phyloP scores from a whole-genome alignment of 2,329 filamentous ascomycete species.

The Exophiala phaeomuriformis region DNA sequence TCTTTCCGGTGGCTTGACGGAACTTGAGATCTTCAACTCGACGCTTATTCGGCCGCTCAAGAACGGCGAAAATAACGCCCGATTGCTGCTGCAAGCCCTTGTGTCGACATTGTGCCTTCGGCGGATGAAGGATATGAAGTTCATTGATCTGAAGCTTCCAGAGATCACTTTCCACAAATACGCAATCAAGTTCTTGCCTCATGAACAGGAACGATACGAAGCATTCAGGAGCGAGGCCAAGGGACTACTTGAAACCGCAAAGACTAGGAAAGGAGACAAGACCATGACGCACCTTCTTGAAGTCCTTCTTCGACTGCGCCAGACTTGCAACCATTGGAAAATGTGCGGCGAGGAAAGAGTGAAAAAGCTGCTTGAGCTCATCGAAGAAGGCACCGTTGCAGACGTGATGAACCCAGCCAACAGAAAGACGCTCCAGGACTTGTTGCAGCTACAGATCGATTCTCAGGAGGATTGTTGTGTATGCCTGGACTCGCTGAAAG shows the following conservation, averaged over 20 bases:
- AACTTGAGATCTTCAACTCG: constrained; percentile 64
- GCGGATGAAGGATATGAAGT: constrained; percentile 79
- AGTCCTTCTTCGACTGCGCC: constrained; percentile 71
- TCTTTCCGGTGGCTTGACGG: constrained; percentile 67
- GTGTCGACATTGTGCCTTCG: constrained; percentile 76
- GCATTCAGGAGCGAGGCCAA: constrained; percentile 59
- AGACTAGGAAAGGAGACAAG: constrained; percentile 40
- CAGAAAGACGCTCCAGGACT: constrained; percentile 61
- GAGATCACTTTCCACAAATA: constrained; percentile 71
- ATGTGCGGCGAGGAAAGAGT: constrained; percentile 64
- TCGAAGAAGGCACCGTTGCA: constrained; percentile 62
- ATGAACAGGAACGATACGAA: constrained; percentile 72
- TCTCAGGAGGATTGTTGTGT: constrained; percentile 76
- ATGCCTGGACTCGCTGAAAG: constrained; percentile 64
- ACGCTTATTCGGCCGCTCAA: constrained; percentile 63
- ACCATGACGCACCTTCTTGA: constrained; percentile 71
- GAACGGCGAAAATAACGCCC: constrained; percentile 50
- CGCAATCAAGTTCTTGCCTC: constrained; percentile 61
- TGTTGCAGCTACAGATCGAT: constrained; percentile 69
- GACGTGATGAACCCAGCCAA: constrained; percentile 63
- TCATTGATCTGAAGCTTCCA: constrained; percentile 73
- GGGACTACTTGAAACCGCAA: constrained; percentile 47
- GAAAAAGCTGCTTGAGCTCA: constrained; percentile 60
- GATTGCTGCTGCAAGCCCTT: constrained; percentile 62
- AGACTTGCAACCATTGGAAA: constrained; percentile 84